Evolutionary conservation across 2,329 filamentous ascomycete species (phyloP), one percentile per base, ranked within the genome.

Genomic region (Pseudogymnoascus sp.): DNA sequence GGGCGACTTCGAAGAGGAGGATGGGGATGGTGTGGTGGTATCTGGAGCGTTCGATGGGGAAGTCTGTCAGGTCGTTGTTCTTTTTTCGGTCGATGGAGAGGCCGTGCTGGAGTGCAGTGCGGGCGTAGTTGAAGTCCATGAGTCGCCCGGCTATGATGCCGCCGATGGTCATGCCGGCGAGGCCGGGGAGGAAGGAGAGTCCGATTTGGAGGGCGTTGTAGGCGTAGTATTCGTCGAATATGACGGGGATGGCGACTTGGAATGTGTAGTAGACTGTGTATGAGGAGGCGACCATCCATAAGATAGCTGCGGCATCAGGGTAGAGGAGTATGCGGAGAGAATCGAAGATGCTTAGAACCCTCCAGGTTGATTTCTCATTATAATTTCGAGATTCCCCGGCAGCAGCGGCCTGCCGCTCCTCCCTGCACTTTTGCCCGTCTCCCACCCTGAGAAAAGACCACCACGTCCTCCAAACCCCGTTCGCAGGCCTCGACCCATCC

Each of bases 61-160:
- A 72, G 1, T 62, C 70, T 3, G 68, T 67, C 15, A 84, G 71
- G 62, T 82, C 77, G 61, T 79, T 75, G 13, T 77, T 73, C 50
- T 75, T 74, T 50, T 74, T 77, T 63, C 72, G 75, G 54, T 74
- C 74, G 50, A 81, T 74, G 1, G 71, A 62, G 9, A 82, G 69
- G 9, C 76, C 76, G 1, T 77, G 68, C 5, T 71, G 70, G 9
- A 69, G 68, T 2, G 81, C 81, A 41, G 78, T 74, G 8, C 78
- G 74, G 1, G 75, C 72, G 66, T 81, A 86, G 66, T 82, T 84
- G 71, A 75, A 77, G 67, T 86, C 82, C 10, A 85, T 74, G 1
- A 83, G 60, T 9, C 72, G 72, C 6, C 81, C 78, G 31, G 71
- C 73, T 11, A 75, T 69, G 26, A 76, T 57, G 6, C 63, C 62